Evolutionary conservation across 768 basidiomycete species (phyloP).

Genomic region (Pleurotus salmoneostramineus): DNA sequence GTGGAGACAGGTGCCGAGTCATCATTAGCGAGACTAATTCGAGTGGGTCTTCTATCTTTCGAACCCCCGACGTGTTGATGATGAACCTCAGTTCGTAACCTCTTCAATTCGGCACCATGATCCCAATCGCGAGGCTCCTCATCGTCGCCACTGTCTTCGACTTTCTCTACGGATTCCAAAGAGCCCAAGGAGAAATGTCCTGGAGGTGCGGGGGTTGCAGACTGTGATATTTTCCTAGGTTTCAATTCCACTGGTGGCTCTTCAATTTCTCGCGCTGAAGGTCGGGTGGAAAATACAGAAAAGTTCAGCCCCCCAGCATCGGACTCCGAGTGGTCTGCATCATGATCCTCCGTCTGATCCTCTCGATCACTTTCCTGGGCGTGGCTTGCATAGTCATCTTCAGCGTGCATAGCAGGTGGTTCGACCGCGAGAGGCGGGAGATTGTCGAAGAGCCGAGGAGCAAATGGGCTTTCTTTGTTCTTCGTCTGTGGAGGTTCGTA

Average conservation of each 20-base stretch:
- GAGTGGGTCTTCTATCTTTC: conserved; percentile 16
- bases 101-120: too few species aligned
- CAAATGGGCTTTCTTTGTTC: conserved; percentile 12
- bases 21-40: conserved; percentile 8
- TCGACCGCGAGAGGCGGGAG: not conserved
- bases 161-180: conserved; percentile 27
- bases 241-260: conserved; percentile 3
- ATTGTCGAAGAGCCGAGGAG: conserved; percentile 15
- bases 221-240: conserved; percentile 11
- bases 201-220: conserved; percentile 32
- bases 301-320: conserved; percentile 16
- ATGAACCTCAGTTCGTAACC: conserved; percentile 9
- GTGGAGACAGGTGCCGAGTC: conserved; percentile 8
- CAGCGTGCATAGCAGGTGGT: not conserved
- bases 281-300: conserved; percentile 25
- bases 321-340: conserved; percentile 14
- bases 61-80: conserved; percentile 12
- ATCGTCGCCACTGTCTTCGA: conserved; percentile 21
- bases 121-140: conserved; percentile 3
- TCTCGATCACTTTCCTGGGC: conserved; percentile 17
- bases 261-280: conserved; percentile 12
- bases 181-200: conserved; percentile 33
- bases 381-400: conserved; percentile 16
- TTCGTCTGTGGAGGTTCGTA: conserved; percentile 47
- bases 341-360: conserved; percentile 11